A percentile compares a stretch with the other conserved stretches of the same genome.
These are phyloP conservation scores for Selaginella moellendorffii DNA, from an alignment of 75 land plant genomes.

Conservation along the genomic window DNA sequence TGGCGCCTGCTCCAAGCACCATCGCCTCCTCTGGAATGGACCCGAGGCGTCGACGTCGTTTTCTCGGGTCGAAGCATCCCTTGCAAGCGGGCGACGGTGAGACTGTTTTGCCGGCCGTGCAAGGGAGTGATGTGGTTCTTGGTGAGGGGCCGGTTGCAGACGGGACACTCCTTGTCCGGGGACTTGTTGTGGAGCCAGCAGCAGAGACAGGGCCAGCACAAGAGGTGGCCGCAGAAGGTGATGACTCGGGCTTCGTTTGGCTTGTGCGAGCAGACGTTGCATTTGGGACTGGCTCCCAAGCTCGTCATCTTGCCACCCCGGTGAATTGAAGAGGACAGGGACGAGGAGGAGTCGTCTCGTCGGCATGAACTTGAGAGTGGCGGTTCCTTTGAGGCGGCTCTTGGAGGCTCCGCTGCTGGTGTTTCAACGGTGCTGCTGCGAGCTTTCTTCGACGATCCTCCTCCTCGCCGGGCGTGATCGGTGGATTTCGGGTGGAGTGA, in stretches of 20 bases:
- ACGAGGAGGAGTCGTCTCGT: too few relatives aligned
- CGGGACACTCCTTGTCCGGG: constrained; percentile 6
- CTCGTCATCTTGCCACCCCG: constrained; percentile 9
- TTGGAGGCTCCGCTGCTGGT: not conserved
- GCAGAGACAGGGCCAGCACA: constrained; percentile 7
- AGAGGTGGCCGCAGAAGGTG: constrained; percentile 7
- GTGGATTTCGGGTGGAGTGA: too few relatives aligned
- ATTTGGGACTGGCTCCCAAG: constrained; percentile 2
- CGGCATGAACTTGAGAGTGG: too few relatives aligned
- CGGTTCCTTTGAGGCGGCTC: too few relatives aligned
- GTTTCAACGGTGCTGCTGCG: not conserved
- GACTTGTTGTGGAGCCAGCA: constrained; percentile 11
- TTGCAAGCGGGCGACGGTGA: constrained; percentile 7
- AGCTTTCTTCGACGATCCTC: not conserved
- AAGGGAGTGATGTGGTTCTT: constrained; percentile 8
- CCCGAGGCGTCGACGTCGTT: not conserved
- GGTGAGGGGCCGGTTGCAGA: constrained; percentile 7
- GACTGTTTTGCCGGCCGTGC: not conserved
- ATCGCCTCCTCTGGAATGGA: not conserved
- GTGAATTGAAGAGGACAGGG: too few relatives aligned
- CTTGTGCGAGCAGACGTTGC: constrained; percentile 7
- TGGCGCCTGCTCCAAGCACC: too few relatives aligned
- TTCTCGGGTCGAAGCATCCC: constrained; percentile 3
- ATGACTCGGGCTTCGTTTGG: constrained; percentile 3
- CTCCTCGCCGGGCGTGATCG: too few relatives aligned